Evolutionary conservation across 805 yeast species (phyloP).

Genomic region (Sungouiella thailandica): DNA sequence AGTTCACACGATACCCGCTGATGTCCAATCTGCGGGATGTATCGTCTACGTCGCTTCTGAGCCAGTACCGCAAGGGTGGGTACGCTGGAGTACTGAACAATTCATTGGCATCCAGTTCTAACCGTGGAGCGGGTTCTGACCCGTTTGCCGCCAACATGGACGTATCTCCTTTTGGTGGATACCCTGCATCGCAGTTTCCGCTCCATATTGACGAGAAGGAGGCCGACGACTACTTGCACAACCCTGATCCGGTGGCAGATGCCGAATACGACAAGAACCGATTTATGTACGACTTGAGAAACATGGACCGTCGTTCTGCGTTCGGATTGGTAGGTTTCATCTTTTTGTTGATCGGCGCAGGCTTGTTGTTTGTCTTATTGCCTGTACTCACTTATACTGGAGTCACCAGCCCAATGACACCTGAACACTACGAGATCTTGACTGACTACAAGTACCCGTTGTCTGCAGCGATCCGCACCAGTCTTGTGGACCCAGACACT

Average conservation of each 20-base stretch:
- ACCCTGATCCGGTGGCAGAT: slow-evolving; percentile 92
- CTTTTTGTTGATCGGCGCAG: slow-evolving; percentile 52
- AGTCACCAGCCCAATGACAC: slow-evolving; percentile 28
- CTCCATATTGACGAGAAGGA: slow-evolving; percentile 88
- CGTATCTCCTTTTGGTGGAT: slow-evolving; percentile 82
- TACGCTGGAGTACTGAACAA: slow-evolving; percentile 2
- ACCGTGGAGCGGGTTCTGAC: slow-evolving; percentile 7
- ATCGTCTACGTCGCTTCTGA: slow-evolving; percentile 10
- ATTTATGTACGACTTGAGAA: slow-evolving; percentile 57
- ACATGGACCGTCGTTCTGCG: slow-evolving; percentile 57
- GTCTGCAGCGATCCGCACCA: slow-evolving; percentile 54
- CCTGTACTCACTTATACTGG: slow-evolving; percentile 87
- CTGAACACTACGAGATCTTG: slow-evolving; percentile 39
- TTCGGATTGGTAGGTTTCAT: slow-evolving; percentile 59
- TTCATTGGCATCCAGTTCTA: slow-evolving; percentile 4
- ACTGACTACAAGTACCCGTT: slow-evolving; percentile 54
- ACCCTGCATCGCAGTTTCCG: slow-evolving; percentile 95
- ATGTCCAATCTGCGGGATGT: slow-evolving; percentile 11
- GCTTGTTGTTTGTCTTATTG: slow-evolving; percentile 51
- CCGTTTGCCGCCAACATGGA: slow-evolving; percentile 11
- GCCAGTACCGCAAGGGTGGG: slow-evolving; percentile 5
- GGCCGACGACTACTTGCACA: slow-evolving; percentile 90
- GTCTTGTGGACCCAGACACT: slow-evolving; percentile 69
- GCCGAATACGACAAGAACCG: slow-evolving; percentile 75
- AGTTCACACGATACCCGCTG: slow-evolving; percentile 16